Evolutionary conservation across 495 filamentous ascomycete genomes (phyloP).

Genomic region (Peziza echinospora): DNA sequence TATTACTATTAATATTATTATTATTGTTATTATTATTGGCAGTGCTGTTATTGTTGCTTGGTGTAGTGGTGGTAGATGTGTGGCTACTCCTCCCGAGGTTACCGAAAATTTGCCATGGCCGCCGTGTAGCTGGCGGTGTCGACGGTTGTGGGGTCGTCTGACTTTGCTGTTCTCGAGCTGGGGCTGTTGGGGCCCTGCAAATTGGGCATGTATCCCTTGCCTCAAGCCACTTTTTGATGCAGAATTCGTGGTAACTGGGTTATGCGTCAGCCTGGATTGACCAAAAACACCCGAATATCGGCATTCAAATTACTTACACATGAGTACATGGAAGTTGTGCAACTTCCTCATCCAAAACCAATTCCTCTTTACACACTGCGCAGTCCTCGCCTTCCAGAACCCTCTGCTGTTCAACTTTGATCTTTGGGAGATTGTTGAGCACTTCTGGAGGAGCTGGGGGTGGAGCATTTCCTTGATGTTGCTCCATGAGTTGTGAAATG

Average conservation of each 20-base stretch:
- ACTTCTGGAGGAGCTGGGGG: slow-evolving; percentile 57
- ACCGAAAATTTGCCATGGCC: slow-evolving; percentile 7
- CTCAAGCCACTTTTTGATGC: slow-evolving; percentile 17
- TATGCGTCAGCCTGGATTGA: neutral
- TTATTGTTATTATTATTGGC: neutral
- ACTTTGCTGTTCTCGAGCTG: neutral
- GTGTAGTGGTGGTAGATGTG: slow-evolving; percentile 2
- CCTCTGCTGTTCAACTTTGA: slow-evolving; percentile 15
- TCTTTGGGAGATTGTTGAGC: slow-evolving; percentile 40
- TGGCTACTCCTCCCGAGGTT: neutral
- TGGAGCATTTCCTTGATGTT: slow-evolving; percentile 51
- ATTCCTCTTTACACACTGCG: slow-evolving; percentile 82
- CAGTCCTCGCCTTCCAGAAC: slow-evolving; percentile 41
- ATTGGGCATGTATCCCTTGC: slow-evolving; percentile 7
- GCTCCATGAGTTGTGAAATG: slow-evolving; percentile 70
- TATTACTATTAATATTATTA: neutral
- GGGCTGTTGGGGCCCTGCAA: neutral
- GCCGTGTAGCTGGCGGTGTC: neutral
- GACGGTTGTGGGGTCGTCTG: neutral
- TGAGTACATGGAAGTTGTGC: slow-evolving; percentile 68
- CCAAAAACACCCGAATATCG: slow-evolving; percentile 19
- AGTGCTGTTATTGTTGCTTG: neutral
- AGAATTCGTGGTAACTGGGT: slow-evolving; percentile 11
- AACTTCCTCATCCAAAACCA: slow-evolving; percentile 52
- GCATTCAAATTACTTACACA: slow-evolving; percentile 51